Evolutionary conservation across 2,329 filamentous ascomycete species (phyloP), one percentile per base, ranked within the genome.

Genomic region (Xylariales sp.): DNA sequence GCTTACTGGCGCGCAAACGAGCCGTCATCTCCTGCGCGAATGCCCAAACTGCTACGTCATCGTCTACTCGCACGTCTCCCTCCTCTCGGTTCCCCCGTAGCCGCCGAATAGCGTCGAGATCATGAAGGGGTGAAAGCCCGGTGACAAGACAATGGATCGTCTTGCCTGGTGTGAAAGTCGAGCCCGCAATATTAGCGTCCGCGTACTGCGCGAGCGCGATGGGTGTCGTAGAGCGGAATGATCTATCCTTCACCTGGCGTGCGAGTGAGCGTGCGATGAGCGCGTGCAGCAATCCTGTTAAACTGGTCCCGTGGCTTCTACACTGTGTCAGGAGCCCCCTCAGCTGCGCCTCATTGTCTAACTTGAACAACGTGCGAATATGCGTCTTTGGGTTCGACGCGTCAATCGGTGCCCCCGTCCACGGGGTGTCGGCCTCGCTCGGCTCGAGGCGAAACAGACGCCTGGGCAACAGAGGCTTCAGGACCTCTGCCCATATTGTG

Each of bases 281-380:
- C 2, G 79, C 81, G 41, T 87, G 83, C 0, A 88, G 58, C 7
- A 88, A 78, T 0, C 80, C 80, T 0, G 86, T 88, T 6, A 88
- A 72, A 2, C 84, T 86, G 14, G 81, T 77, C 2, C 74, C 72
- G 53, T 84, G 80, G 12, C 72, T 70, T 16, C 84, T 79, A 65
- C 83, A 84, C 1, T 75, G 79, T 0, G 74, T 61, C 6, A 86
- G 72, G 1, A 87, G 71, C 1, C 55, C 66, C 1, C 69, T 32
- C 0, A 82, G 73, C 4, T 70, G 72, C 1, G 72, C 1, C 62
- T 62, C 5, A 78, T 52, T 0, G 78, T 49, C 43, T 8, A 86
- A 63, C 23, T 78, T 72, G 52, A 87, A 52, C 1, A 87, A 49
- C 1, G 81, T 73, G 2, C 74, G 79, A 48, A 84, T 69, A 10